Conservation (phyloP, 768 basidiomycete species). For the Mycena haematopus region DNA sequence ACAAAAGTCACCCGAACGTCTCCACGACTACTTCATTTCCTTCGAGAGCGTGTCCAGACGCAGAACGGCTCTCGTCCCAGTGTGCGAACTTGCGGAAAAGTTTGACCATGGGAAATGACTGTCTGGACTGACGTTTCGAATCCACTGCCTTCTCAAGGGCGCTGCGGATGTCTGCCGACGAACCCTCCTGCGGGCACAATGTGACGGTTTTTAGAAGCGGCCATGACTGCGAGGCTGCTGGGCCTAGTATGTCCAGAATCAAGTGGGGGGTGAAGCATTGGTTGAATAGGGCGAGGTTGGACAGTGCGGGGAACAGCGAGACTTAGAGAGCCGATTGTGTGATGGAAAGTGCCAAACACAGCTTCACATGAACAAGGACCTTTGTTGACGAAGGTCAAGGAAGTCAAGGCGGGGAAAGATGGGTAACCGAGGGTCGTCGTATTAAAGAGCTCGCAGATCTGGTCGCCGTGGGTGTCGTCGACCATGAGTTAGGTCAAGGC, state of each 20-base stretch:
- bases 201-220: neutral
- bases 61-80: no score
- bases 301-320: neutral
- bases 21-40: no score
- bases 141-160: neutral
- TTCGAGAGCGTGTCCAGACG: no score
- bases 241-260: neutral
- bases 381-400: neutral
- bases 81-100: no score
- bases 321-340: neutral
- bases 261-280: neutral
- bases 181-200: neutral
- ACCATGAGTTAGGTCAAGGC: neutral
- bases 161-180: neutral
- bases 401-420: conserved; percentile 3
- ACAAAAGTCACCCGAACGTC: no score
- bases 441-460: conserved; percentile 1
- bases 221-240: neutral
- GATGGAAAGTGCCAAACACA: neutral
- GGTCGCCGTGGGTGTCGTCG: neutral
- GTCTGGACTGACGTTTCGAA: neutral
- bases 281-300: neutral
- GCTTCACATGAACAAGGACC: neutral
- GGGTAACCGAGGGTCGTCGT: neutral
- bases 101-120: neutral